Evolutionary conservation across 108 stramenopile genomes (phyloP).

Genomic region (Skeletonema potamos): DNA sequence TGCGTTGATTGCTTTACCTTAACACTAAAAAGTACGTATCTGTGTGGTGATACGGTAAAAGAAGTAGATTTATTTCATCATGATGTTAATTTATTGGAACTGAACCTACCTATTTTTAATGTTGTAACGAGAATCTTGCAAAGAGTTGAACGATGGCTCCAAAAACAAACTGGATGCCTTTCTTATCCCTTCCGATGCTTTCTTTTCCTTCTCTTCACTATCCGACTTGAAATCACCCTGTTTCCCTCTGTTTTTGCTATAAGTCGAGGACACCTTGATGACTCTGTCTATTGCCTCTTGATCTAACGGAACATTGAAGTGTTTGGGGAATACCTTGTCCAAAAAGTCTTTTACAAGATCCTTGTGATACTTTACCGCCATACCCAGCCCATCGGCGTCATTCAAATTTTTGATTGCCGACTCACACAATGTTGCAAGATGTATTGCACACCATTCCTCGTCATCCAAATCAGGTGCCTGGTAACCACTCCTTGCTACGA

Average conservation of each 20-base stretch:
- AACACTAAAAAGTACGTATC: no score
- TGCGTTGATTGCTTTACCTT: no score
- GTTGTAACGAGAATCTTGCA: conserved; percentile 25
- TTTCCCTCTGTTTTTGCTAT: conserved; percentile 77
- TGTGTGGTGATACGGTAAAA: no score
- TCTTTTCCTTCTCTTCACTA: conserved; percentile 60
- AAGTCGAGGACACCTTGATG: conserved; percentile 50
- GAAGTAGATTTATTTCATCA: background rate
- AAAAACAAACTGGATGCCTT: conserved; percentile 63
- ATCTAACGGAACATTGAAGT: conserved; percentile 47
- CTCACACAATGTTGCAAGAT: conserved; percentile 78
- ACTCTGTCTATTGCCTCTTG: conserved; percentile 51
- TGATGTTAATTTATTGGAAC: background rate
- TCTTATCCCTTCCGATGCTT: conserved; percentile 54
- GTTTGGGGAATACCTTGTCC: conserved; percentile 57
- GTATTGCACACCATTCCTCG: conserved; percentile 81
- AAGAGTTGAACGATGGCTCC: conserved; percentile 46
- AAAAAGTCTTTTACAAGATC: conserved; percentile 52
- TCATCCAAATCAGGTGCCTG: conserved; percentile 29
- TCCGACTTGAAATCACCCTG: conserved; percentile 61
- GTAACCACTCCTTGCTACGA: conserved; percentile 42
- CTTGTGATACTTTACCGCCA: conserved; percentile 69
- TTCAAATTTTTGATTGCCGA: conserved; percentile 54
- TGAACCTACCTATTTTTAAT: background rate
- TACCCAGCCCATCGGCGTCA: conserved; percentile 47